Percentiles rank a stretch among this genome's conserved stretches.
These are phyloP conservation scores for Gentiana straminea DNA, from an alignment of 257 asterid species.

Conservation along the genomic window DNA sequence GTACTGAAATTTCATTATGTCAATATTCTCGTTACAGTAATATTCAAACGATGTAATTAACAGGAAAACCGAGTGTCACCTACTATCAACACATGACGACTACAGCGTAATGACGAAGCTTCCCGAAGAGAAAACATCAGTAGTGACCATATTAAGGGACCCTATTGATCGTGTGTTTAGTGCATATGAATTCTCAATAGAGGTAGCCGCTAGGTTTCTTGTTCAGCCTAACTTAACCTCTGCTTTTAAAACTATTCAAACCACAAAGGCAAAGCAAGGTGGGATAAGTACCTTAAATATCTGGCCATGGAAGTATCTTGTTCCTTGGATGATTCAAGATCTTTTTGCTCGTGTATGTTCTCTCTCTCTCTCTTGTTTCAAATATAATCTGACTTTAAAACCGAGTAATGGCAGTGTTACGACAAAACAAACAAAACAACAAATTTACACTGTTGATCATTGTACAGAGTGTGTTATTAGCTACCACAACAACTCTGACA, in stretches of 20 bases:
- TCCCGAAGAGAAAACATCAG: conserved; percentile 69
- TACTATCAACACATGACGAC: conserved; percentile 91
- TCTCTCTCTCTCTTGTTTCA: conserved; percentile 11
- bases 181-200: conserved; percentile 89
- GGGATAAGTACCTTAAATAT: conserved; percentile 84
- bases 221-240: conserved; percentile 89
- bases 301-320: conserved; percentile 99
- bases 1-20: too few relatives aligned
- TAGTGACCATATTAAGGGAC: conserved; percentile 83
- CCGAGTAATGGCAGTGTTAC: too few relatives aligned
- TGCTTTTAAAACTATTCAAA: conserved; percentile 43
- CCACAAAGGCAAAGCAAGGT: conserved; percentile 30
- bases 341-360: conserved; percentile 82
- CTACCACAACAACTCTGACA: too few relatives aligned
- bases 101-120: conserved; percentile 80
- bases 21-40: too few relatives aligned
- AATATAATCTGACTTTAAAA: too few relatives aligned
- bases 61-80: conserved; percentile 77
- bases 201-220: conserved; percentile 94
- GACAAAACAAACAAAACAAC: too few relatives aligned
- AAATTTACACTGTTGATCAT: too few relatives aligned
- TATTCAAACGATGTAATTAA: conserved; percentile 9
- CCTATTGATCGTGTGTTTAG: conserved; percentile 96
- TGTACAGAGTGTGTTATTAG: too few relatives aligned
- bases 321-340: conserved; percentile 99